Evolutionary conservation across 1,284 basidiomycete genomes (phyloP).

Genomic region (Pulchroboletus neoregius): DNA sequence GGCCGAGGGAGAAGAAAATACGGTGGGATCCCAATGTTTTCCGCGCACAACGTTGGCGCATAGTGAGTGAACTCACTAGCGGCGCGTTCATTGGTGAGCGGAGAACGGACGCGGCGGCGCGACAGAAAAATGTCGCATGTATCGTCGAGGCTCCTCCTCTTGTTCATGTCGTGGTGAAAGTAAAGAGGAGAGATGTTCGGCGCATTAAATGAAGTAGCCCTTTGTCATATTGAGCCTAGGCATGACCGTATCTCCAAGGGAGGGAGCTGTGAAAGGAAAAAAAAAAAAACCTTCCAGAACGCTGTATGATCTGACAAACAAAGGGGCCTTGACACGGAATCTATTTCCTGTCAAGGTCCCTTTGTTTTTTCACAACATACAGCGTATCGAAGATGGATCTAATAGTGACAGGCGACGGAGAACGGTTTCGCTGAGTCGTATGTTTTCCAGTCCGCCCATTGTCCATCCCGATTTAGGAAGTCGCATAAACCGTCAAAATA

Average conservation of each 20-base stretch:
- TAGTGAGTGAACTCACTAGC: conserved; percentile 13
- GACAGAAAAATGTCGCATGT: conserved; percentile 30
- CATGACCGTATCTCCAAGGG: conserved; percentile 12
- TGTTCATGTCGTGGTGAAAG: conserved; percentile 25
- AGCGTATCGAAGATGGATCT: conserved; percentile 7
- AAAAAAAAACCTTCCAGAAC: too few relatives aligned
- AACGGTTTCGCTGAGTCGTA: conserved; percentile 21
- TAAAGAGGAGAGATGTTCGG: conserved; percentile 7
- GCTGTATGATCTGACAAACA: too few relatives aligned
- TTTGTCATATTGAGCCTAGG: conserved; percentile 17
- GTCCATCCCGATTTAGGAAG: conserved; percentile 17
- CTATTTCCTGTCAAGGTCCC: too few relatives aligned
- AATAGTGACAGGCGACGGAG: neutral
- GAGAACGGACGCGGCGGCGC: conserved; percentile 17
- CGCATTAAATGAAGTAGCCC: conserved; percentile 14
- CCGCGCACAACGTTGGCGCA: conserved; percentile 5
- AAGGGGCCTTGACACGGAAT: too few relatives aligned
- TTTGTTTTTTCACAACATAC: too few relatives aligned
- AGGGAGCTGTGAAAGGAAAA: conserved; percentile 11
- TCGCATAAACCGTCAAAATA: conserved; percentile 14
- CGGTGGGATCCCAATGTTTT: conserved; percentile 11
- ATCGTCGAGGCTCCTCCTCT: conserved; percentile 31
- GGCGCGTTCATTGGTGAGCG: conserved; percentile 6
- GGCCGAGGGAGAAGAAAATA: conserved; percentile 9
- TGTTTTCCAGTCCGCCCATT: conserved; percentile 24